Evolutionary conservation across 179 eudicot species (phyloP), one percentile per base, ranked within the genome.

Genomic region (Heliamphora pulchella): DNA sequence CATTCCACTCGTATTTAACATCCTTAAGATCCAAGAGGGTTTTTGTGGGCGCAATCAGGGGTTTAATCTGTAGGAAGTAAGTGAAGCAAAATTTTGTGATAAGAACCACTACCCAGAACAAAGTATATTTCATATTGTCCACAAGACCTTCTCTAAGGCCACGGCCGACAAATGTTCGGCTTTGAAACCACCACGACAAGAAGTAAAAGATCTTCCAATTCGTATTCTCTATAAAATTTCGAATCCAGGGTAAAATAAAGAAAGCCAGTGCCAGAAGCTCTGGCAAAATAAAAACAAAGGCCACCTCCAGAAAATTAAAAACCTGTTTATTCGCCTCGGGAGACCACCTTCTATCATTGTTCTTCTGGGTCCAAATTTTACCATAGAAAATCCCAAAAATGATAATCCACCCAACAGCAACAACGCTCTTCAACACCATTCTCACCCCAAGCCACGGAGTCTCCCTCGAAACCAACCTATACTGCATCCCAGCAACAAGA

Each of bases 401-500:
- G 51, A 91, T 82, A 46, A 82, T 87, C 98, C 98, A 95, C 44
- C 90, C 84, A 20, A 85, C 15, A 17, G 98, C 95, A 68, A 91
- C 97, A 80, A 90, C 15, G 59, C 87, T 83, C 88, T 95, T 95
- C 67, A 95, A 80, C 72, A 91, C 92, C 98, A 95, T 95, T 84
- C 98, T 91, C 73, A 92, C 87, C 14, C 90, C 93, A 69, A 90
- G 81, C 93, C 86, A 86, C 84, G 74, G 75, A 2, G 83, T 93
- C 81, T 93, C 90, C 78, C 91, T 83, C 2, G 87, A 80, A 75
- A 95, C 93, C 84, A 93, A 83, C 80, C 97, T 93, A 81, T 95
- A 95, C 87, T 95, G 98, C 54, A 91, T 93, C 22, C 98, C 98
- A 0, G 98, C 98, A 89, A 93, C 98, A 59, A 95, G 90, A 44